phyloP scores from a whole-genome alignment of 176 grass and related monocot species.

The Eleusine indica region DNA sequence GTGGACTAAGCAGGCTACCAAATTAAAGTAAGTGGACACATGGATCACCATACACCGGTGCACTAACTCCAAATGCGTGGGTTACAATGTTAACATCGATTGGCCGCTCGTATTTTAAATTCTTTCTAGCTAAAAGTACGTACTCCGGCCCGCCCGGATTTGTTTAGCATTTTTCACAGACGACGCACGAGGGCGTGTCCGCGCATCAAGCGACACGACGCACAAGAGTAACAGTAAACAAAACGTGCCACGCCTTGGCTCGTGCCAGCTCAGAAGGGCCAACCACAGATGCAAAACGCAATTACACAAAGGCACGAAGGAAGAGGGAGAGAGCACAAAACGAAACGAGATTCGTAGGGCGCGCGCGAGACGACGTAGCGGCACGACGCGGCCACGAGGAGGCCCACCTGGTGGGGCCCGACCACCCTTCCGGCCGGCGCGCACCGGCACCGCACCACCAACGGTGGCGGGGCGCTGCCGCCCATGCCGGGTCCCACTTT shows the following conservation, averaged over 20 bases:
- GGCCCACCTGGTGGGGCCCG: background rate
- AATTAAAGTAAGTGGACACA: too few relatives aligned
- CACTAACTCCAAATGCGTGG: background rate
- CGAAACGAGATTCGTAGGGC: background rate
- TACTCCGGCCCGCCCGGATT: background rate
- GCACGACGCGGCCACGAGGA: background rate
- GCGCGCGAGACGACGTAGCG: background rate
- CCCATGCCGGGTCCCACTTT: constrained; percentile 15
- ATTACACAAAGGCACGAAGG: too few relatives aligned
- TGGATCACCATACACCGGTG: too few relatives aligned
- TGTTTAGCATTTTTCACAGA: background rate
- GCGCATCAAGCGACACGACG: background rate
- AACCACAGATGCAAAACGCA: background rate
- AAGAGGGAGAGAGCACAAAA: background rate
- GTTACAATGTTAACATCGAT: background rate
- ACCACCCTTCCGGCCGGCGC: background rate
- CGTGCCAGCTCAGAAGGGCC: background rate
- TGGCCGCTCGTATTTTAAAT: background rate
- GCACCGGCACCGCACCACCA: constrained; percentile 58
- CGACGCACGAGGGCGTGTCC: background rate
- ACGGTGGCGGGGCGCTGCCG: constrained; percentile 79
- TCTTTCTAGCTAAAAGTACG: too few relatives aligned
- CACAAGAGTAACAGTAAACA: constrained; percentile 2
- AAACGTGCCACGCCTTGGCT: background rate
- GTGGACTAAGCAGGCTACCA: too few relatives aligned